Evolutionary conservation across 306 rosid genomes (phyloP).

Genomic region (Acmispon strigosus): DNA sequence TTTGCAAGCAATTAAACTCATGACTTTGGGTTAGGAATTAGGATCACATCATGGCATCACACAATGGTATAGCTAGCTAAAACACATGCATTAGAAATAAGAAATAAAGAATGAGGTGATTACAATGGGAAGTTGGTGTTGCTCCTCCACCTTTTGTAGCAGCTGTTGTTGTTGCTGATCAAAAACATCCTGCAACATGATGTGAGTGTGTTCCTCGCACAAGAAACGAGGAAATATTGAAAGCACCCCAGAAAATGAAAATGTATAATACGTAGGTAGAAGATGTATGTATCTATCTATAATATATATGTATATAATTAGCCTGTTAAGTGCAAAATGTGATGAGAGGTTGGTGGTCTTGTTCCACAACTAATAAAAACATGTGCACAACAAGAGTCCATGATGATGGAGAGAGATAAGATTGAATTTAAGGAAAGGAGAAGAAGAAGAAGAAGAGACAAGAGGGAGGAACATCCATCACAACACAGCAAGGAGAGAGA

Average conservation of each 20-base stretch:
- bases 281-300: too few species aligned
- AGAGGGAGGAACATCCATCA: neutral
- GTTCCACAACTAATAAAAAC: neutral
- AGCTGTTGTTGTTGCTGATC: constrained; percentile 23
- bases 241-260: too few species aligned
- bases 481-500: constrained; percentile 14
- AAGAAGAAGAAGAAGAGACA: neutral
- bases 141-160: constrained; percentile 14
- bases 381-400: neutral
- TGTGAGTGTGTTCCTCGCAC: neutral
- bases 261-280: too few species aligned
- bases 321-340: too few species aligned
- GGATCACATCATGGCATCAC: neutral
- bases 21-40: neutral
- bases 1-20: too few species aligned
- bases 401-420: neutral
- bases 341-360: too few species aligned
- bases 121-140: constrained; percentile 47
- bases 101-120: neutral
- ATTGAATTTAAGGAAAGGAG: neutral
- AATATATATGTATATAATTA: too few species aligned
- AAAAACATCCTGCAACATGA: constrained; percentile 52
- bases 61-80: too few species aligned
- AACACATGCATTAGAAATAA: neutral
- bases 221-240: too few species aligned